Conservation (phyloP, 495 filamentous ascomycete genomes). For the Penicillium nucicola region DNA sequence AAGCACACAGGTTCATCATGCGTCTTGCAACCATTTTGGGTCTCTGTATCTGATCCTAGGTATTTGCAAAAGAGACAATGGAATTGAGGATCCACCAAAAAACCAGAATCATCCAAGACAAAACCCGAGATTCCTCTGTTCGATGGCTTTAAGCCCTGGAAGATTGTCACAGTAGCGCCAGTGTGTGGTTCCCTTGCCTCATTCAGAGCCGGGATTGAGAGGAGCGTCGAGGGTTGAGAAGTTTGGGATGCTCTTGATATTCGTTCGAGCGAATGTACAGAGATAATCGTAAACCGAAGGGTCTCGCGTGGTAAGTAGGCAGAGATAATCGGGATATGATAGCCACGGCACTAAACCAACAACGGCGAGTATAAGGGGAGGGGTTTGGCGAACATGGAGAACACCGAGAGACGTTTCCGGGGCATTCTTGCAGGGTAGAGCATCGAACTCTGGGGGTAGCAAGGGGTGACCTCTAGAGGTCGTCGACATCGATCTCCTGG, state of each 20-base stretch:
- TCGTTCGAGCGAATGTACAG: conserved; percentile 12
- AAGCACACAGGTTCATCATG: conserved; percentile 30
- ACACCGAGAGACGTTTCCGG: conserved; percentile 27
- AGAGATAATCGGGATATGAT: conserved; percentile 11
- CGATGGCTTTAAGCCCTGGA: conserved; percentile 26
- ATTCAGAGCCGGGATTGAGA: conserved; percentile 11
- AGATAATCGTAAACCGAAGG: conserved; percentile 6
- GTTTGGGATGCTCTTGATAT: conserved; percentile 6
- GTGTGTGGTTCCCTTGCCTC: conserved; percentile 12
- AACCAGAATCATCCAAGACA: conserved; percentile 15
- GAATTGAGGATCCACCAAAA: conserved; percentile 7
- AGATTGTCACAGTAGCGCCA: conserved; percentile 23
- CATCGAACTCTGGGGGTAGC: conserved; percentile 24
- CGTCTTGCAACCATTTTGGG: conserved; percentile 32
- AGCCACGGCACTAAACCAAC: conserved; percentile 18
- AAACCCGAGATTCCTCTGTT: conserved; percentile 18
- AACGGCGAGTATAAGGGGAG: conserved; percentile 17
- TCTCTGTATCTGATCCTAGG: conserved; percentile 26
- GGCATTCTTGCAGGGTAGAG: conserved; percentile 36
- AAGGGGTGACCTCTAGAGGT: conserved; percentile 45
- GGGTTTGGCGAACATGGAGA: conserved; percentile 26
- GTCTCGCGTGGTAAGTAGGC: conserved; percentile 7
- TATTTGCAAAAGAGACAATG: conserved; percentile 23
- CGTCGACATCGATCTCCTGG: conserved; percentile 59
- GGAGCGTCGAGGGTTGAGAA: conserved; percentile 11